These are phyloP conservation scores for Elongisporangium prolatum DNA, from an alignment of 352 stramenopile species.

Conservation along the genomic window DNA sequence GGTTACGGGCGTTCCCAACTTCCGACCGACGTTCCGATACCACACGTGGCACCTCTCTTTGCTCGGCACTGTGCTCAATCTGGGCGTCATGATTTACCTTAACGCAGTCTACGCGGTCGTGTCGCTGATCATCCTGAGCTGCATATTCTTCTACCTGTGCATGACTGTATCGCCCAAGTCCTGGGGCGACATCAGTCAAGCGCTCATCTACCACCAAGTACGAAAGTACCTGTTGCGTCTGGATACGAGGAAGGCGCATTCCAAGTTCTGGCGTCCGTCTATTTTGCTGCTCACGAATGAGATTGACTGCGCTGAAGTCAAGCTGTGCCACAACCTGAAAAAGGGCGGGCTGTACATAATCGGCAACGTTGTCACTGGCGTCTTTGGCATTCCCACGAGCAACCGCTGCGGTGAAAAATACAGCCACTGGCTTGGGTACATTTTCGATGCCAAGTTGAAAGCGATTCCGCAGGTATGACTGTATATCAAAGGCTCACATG, in stretches of 20 bases:
- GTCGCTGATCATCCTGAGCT: slow-evolving; percentile 44
- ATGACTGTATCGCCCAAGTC: slow-evolving; percentile 40
- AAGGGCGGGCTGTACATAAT: slow-evolving; percentile 80
- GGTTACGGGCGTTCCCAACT: slow-evolving; percentile 77
- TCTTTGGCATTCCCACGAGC: slow-evolving; percentile 27
- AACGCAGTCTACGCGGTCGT: slow-evolving; percentile 56
- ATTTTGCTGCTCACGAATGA: slow-evolving; percentile 55
- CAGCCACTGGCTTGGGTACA: slow-evolving; percentile 37
- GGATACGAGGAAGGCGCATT: slow-evolving; percentile 57
- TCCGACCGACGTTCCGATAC: slow-evolving; percentile 65
- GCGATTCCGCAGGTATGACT: slow-evolving; percentile 33
- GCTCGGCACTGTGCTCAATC: slow-evolving; percentile 44
- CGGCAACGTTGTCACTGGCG: slow-evolving; percentile 40
- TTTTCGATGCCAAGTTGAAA: slow-evolving; percentile 45
- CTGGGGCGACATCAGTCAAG: slow-evolving; percentile 80
- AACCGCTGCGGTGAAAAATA: not conserved
- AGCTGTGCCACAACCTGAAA: slow-evolving; percentile 73
- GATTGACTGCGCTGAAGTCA: slow-evolving; percentile 31
- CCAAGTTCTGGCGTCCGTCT: slow-evolving; percentile 78
- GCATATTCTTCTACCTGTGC: slow-evolving; percentile 68
- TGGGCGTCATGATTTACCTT: slow-evolving; percentile 75
- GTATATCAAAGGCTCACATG: not conserved
- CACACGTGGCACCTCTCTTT: slow-evolving; percentile 68
- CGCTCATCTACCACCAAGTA: slow-evolving; percentile 84
- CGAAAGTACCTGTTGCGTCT: slow-evolving; percentile 76